Base-by-base conservation (phyloP, 768 basidiomycete species). In the Kwoniella heveanensis region DNA sequence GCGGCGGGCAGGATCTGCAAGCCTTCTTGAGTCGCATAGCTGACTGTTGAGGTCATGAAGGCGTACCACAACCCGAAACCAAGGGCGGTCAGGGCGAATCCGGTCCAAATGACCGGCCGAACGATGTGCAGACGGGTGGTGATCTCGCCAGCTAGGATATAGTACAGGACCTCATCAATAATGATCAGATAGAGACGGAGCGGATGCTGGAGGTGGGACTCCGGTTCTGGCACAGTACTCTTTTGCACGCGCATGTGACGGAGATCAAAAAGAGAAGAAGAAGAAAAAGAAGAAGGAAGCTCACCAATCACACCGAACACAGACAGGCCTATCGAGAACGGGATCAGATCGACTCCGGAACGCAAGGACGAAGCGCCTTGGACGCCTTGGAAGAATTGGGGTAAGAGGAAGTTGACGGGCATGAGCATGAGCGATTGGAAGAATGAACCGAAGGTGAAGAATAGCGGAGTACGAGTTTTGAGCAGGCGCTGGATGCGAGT, bases 371-470 rank as follows among this genome's bases (percentile, higher is more conserved):
- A 56, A 27, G 64, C 59, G 12, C 68, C 75, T 21, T 55, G 32
- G 9, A 73, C 72, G 4, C 77, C 77, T 63, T 79, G 78, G 54
- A 77, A 77, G 67, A 73, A 78, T 36, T 72, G 70, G 9, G 71
- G 68, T 22, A 75, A 39, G 12, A 70, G 62, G 49, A 65, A 71
- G 26, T 54, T 65, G 27, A 62, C 58, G 4, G 69, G 67, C 49
- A 70, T 54, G 56, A 78, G 73, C 50, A 74, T 64, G 49, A 72
- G 47, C 5, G 74, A 74, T 24, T 74, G 67, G 52, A 69, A 57
- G 55, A 76, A 67, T 29, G 70, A 68, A 1, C 71, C 72, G 32
- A 79, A 54, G n/a, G 72, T 59, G 54, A 77, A 74, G 64, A 76
- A 73, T 8, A 70, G 60, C 13, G 78, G 71, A 22, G 78, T 79